Percentiles rank a stretch among this genome's conserved stretches.
phyloP scores from a whole-genome alignment of 2,329 filamentous ascomycete genomes.

The Calonectria naviculata region DNA sequence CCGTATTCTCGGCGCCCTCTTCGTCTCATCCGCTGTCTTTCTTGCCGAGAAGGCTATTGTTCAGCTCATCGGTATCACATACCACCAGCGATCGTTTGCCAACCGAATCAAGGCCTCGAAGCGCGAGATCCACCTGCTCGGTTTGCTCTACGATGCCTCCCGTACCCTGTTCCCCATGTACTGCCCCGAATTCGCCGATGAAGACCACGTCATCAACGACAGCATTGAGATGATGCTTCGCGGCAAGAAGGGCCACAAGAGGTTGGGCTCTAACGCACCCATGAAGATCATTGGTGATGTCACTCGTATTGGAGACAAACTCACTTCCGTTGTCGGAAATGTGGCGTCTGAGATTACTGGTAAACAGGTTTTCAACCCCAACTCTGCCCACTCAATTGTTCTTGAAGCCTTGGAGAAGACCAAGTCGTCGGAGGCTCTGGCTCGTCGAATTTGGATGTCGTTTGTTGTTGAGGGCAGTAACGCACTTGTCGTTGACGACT shows the following conservation, averaged over 20 bases:
- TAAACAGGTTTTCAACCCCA: constrained; percentile 94
- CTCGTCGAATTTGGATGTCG: constrained; percentile 97
- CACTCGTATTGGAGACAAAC: constrained; percentile 88
- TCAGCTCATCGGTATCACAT: constrained; percentile 86
- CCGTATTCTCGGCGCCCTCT: constrained; percentile 73
- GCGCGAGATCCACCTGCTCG: constrained; percentile 82
- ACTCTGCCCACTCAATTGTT: constrained; percentile 89
- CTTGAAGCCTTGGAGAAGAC: constrained; percentile 89
- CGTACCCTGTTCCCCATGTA: constrained; percentile 91
- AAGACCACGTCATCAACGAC: constrained; percentile 93
- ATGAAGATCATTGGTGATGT: constrained; percentile 83
- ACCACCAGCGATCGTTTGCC: constrained; percentile 86
- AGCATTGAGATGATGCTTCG: constrained; percentile 77
- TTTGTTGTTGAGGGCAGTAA: constrained; percentile 93
- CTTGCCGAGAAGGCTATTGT: constrained; percentile 83
- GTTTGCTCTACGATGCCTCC: constrained; percentile 90
- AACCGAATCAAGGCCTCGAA: constrained; percentile 90
- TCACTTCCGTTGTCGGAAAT: constrained; percentile 93
- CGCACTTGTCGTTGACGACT: constrained; percentile 81
- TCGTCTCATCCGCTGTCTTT: constrained; percentile 77
- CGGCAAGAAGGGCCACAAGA: constrained; percentile 61
- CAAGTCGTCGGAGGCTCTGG: constrained; percentile 87
- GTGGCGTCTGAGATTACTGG: constrained; percentile 95
- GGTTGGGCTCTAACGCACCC: constrained; percentile 75
- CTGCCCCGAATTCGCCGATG: constrained; percentile 88